These are phyloP conservation scores for Cryphonectria parasitica DNA, from an alignment of 2,329 filamentous ascomycete genomes.

Conservation along the genomic window DNA sequence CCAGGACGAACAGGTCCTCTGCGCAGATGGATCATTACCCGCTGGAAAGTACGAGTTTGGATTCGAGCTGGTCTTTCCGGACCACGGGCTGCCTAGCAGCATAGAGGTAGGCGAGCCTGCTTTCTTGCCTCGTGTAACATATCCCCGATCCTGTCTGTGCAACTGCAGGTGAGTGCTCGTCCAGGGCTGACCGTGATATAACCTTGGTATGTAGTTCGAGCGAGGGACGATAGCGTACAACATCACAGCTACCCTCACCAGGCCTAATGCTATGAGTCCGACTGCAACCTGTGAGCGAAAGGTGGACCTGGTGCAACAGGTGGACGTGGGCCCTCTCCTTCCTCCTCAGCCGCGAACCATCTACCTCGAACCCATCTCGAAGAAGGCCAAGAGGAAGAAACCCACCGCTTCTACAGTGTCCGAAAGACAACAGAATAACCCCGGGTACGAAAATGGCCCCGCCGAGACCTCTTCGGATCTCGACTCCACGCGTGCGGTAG, in stretches of 20 bases:
- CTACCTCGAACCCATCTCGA: slow-evolving; percentile 84
- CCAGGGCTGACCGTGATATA: neutral
- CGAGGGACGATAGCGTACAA: slow-evolving; percentile 91
- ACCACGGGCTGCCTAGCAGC: slow-evolving; percentile 72
- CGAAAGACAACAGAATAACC: slow-evolving; percentile 38
- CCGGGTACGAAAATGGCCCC: slow-evolving; percentile 41
- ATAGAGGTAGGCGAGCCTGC: slow-evolving; percentile 73
- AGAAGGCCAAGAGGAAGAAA: slow-evolving; percentile 66
- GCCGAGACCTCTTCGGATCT: slow-evolving; percentile 43
- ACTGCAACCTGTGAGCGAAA: slow-evolving; percentile 81
- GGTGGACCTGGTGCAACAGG: slow-evolving; percentile 76
- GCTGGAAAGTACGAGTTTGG: slow-evolving; percentile 79
- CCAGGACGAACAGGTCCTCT: slow-evolving; percentile 79
- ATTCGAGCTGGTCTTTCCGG: slow-evolving; percentile 43
- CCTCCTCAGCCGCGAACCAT: slow-evolving; percentile 81
- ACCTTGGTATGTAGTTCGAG: slow-evolving; percentile 71
- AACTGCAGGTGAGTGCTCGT: slow-evolving; percentile 18
- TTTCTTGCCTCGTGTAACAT: neutral
- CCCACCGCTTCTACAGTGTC: slow-evolving; percentile 41
- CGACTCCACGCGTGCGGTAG: slow-evolving; percentile 43
- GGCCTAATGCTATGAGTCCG: slow-evolving; percentile 83
- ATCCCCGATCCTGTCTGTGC: neutral
- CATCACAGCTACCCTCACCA: slow-evolving; percentile 85
- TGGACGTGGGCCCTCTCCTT: slow-evolving; percentile 79
- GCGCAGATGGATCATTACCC: slow-evolving; percentile 75